Evolutionary conservation across 441 rosid species (phyloP), one percentile per base, ranked within the genome.

Genomic region (Syzygium malaccense): DNA sequence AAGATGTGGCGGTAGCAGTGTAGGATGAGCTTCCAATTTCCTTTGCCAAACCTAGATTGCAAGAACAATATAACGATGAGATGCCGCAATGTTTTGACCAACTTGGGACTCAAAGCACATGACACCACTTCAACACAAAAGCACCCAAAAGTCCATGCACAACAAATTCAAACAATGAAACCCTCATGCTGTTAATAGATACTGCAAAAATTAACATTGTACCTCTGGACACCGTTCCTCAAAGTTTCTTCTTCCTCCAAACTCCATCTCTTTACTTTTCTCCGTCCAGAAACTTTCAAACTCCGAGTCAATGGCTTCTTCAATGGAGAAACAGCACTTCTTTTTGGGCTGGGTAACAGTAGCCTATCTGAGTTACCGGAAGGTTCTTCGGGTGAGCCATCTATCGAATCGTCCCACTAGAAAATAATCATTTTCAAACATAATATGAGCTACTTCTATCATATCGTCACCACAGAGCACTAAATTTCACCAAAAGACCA

Each of bases 241-340:
- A 94, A 87, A 23, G 93, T 93, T 18, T 94, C 92, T 92, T 94
- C 98, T 90, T 95, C 96, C 89, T 92, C 92, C 41, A 87, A 6
- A 48, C 90, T 93, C 96, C 96, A 95, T 86, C 68, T 89, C 84
- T 87, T 94, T 49, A 18, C 79, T 66, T 23, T 85, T 85, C 96
- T 94, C 89, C 93, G 93, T 57, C 87, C 88, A 41, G 79, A 56
- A 54, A 92, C 14, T 54, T 87, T 94, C 51, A 75, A 41, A 75
- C 51, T 23, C 80, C 30, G 14, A 23, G 13, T 71, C 64, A 54
- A 87, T 86, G 83, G 26, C 90, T 87, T 89, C 89, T 85, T 94
- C 88, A 94, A 84, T 26, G 96, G 96, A 30, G 93, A 92, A 48
- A 88, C 93, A 54, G 26, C 86, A 13, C 64, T 90, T 86, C 85